Percentiles rank a stretch among this genome's conserved stretches.
phyloP scores from a whole-genome alignment of 345 rosid species.

The Mangifera indica region DNA sequence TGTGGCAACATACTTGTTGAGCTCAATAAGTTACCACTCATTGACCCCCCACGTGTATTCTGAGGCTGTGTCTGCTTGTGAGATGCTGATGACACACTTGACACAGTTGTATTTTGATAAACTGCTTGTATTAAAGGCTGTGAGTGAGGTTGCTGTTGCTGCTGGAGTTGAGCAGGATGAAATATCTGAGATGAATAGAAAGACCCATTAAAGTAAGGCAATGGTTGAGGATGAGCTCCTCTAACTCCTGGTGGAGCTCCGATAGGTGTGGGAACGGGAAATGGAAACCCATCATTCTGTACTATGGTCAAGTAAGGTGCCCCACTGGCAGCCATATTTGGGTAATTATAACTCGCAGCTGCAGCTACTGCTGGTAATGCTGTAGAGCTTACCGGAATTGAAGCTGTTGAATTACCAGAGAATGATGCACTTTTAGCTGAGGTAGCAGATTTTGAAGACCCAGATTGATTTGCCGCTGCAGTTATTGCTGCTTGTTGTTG shows the following conservation, averaged over 20 bases:
- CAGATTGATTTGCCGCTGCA: constrained; percentile 26
- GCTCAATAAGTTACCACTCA: constrained; percentile 22
- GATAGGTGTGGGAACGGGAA: constrained; percentile 34
- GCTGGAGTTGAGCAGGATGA: constrained; percentile 45
- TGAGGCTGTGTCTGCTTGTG: constrained; percentile 37
- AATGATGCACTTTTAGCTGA: constrained; percentile 29
- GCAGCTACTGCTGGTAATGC: constrained; percentile 28
- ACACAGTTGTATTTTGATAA: constrained; percentile 36
- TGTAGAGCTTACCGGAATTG: constrained; percentile 20
- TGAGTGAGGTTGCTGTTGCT: constrained; percentile 35
- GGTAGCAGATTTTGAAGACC: constrained; percentile 31
- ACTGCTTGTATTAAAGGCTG: constrained; percentile 25
- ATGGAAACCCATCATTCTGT: constrained; percentile 47
- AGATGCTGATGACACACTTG: constrained; percentile 48
- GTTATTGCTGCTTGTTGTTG: constrained; percentile 38
- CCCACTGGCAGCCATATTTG: constrained; percentile 42
- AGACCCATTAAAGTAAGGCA: constrained; percentile 51
- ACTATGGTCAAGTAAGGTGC: constrained; percentile 45
- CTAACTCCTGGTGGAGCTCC: constrained; percentile 34
- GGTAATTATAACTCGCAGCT: constrained; percentile 43
- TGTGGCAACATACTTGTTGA: constrained; percentile 36
- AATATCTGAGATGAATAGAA: constrained; percentile 51
- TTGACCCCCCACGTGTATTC: constrained; percentile 28
- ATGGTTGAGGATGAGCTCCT: constrained; percentile 37
- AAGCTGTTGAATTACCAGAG: constrained; percentile 28